phyloP scores from a whole-genome alignment of 768 basidiomycete genomes.

The Auriscalpium orientale region DNA sequence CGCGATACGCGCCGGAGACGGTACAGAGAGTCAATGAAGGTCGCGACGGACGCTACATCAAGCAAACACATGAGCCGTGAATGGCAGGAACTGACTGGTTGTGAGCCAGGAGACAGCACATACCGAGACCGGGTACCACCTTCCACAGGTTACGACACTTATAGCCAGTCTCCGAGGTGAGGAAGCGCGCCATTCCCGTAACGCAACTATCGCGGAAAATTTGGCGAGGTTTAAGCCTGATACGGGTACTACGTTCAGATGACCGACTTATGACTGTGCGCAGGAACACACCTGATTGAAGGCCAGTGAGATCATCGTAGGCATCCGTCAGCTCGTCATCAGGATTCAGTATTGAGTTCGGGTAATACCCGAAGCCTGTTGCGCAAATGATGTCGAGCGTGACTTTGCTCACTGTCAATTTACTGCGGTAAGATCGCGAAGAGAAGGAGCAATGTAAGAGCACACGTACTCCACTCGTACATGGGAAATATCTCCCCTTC shows the following conservation, averaged over 20 bases:
- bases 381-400: slow-evolving; percentile 47
- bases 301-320: slow-evolving; percentile 34
- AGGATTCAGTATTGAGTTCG: slow-evolving; percentile 39
- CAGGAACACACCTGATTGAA: slow-evolving; percentile 28
- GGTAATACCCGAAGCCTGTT: slow-evolving; percentile 41
- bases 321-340: slow-evolving; percentile 41
- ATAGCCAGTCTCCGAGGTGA: slow-evolving; percentile 14
- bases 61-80: background rate
- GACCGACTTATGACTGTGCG: background rate
- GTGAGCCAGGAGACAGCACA: too few relatives aligned
- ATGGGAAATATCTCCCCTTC: slow-evolving; percentile 23
- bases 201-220: slow-evolving; percentile 27
- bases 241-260: background rate
- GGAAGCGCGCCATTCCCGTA: slow-evolving; percentile 26
- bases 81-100: background rate
- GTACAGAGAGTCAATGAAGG: slow-evolving; percentile 30
- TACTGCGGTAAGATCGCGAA: background rate
- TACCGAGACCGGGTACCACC: background rate
- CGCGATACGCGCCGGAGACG: slow-evolving; percentile 34
- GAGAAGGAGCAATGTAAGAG: slow-evolving; percentile 14
- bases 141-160: background rate
- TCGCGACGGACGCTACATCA: slow-evolving; percentile 7
- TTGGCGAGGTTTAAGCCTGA: slow-evolving; percentile 24
- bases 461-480: slow-evolving; percentile 37
- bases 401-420: slow-evolving; percentile 38